A percentile compares a stretch with the other conserved stretches of the same genome.
Conservation (phyloP, 176 grass and related monocot genomes). For the Eremochloa ophiuroides region DNA sequence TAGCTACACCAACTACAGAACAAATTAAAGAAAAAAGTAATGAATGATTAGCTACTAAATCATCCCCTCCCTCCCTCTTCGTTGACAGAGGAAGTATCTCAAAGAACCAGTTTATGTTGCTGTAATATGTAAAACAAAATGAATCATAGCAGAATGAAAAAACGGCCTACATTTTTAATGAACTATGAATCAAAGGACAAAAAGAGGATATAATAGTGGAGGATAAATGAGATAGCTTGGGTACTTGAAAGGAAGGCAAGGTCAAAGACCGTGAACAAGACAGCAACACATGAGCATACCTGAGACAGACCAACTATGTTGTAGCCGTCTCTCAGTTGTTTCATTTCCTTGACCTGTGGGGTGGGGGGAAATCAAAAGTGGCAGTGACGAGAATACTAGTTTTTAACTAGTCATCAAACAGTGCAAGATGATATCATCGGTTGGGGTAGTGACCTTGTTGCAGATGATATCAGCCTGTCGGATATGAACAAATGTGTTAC, state of each 20-base stretch:
- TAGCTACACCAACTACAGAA: neutral
- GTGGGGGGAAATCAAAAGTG: slow-evolving; percentile 28
- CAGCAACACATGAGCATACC: slow-evolving; percentile 34
- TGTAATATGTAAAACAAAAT: neutral
- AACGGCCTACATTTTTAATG: neutral
- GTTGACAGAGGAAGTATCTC: neutral
- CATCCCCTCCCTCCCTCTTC: neutral
- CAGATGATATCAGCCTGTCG: slow-evolving; percentile 77
- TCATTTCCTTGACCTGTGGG: slow-evolving; percentile 86
- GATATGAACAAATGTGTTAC: slow-evolving; percentile 5
- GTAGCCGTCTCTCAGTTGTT: slow-evolving; percentile 68
- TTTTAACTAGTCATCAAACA: neutral
- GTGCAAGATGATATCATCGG: neutral
- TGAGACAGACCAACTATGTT: slow-evolving; percentile 90
- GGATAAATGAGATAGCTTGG: neutral
- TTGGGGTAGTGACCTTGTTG: slow-evolving; percentile 50
- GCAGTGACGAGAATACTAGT: neutral
- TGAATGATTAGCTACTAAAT: neutral
- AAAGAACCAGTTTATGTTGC: neutral
- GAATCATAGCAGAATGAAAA: neutral
- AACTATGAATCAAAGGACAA: too few relatives aligned
- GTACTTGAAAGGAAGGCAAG: neutral
- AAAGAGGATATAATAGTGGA: neutral
- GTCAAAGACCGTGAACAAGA: neutral
- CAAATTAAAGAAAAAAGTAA: neutral